Evolutionary conservation across 768 basidiomycete genomes (phyloP).

Genomic region (Coprinopsis cinerea): DNA sequence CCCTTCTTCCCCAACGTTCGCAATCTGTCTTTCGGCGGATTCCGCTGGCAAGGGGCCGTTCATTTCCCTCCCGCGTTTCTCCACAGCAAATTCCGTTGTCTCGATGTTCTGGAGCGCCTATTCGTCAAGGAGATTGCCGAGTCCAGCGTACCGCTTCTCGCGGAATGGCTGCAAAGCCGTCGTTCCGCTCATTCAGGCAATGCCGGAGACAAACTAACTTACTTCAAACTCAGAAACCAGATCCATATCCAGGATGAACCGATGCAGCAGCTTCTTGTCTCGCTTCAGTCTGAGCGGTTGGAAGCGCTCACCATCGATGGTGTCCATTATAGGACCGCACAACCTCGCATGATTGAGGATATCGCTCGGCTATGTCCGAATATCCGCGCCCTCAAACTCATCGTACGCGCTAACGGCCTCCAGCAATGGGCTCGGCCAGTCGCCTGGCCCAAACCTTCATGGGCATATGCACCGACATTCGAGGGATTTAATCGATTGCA

Average conservation of each 20-base stretch:
- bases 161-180: not conserved
- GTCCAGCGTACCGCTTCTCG: not conserved
- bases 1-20: not conserved
- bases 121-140: not conserved
- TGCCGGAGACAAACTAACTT: not conserved
- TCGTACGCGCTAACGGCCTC: not conserved
- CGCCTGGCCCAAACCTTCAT: not conserved
- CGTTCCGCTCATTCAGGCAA: not conserved
- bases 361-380: not conserved
- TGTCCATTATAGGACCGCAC: not conserved
- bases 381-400: not conserved
- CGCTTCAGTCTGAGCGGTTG: not conserved
- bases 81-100: not conserved
- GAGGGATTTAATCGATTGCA: not conserved
- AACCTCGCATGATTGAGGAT: not conserved
- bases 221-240: not conserved
- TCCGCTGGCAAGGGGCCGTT: not conserved
- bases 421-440: not conserved
- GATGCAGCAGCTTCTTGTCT: not conserved
- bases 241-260: not conserved
- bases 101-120: not conserved
- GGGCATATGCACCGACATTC: not conserved
- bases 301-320: not conserved
- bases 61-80: not conserved
- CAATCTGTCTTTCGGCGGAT: not conserved